Percentiles rank a stretch among this genome's conserved stretches.
Evolutionary conservation across 768 basidiomycete species (phyloP).

Genomic region (Boletus huronensis): DNA sequence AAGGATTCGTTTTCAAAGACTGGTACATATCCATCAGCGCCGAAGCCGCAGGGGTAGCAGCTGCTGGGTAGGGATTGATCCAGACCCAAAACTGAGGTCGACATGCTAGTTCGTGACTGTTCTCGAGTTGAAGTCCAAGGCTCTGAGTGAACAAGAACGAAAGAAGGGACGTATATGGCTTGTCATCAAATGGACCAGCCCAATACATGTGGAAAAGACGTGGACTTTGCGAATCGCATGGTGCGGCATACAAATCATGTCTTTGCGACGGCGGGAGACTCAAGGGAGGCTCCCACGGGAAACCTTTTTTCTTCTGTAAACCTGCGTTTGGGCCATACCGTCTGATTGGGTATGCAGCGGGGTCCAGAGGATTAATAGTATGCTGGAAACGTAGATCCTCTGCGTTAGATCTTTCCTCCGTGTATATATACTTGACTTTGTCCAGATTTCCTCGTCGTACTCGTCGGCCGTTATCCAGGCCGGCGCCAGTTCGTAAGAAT

Average conservation of each 20-base stretch:
- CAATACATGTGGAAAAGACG: slow-evolving; percentile 95
- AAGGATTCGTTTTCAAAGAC: slow-evolving; percentile 73
- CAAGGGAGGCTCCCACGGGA: slow-evolving; percentile 56
- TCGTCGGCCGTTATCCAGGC: slow-evolving; percentile 74
- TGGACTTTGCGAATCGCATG: slow-evolving; percentile 76
- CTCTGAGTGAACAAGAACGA: slow-evolving; percentile 95
- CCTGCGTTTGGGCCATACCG: slow-evolving; percentile 50
- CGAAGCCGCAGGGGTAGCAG: slow-evolving; percentile 72
- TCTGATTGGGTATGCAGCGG: slow-evolving; percentile 25
- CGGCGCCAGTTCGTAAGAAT: slow-evolving; percentile 79
- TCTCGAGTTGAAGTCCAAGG: slow-evolving; percentile 65
- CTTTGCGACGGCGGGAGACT: slow-evolving; percentile 44
- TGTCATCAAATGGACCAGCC: slow-evolving; percentile 96
- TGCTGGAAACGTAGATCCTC: slow-evolving; percentile 1
- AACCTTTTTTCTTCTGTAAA: slow-evolving; percentile 53
- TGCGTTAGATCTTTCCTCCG: slow-evolving; percentile 41
- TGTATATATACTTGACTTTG: slow-evolving; percentile 79
- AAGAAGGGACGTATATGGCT: slow-evolving; percentile 87
- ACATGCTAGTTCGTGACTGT: slow-evolving; percentile 45
- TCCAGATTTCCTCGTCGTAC: slow-evolving; percentile 69
- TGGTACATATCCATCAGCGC: slow-evolving; percentile 81
- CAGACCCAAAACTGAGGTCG: slow-evolving; percentile 93
- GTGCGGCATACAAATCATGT: slow-evolving; percentile 40
- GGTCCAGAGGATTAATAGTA: slow-evolving; percentile 18
- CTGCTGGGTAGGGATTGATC: slow-evolving; percentile 94